Conservation (phyloP, 345 rosid species). For the Zanthoxylum bungeanum region DNA sequence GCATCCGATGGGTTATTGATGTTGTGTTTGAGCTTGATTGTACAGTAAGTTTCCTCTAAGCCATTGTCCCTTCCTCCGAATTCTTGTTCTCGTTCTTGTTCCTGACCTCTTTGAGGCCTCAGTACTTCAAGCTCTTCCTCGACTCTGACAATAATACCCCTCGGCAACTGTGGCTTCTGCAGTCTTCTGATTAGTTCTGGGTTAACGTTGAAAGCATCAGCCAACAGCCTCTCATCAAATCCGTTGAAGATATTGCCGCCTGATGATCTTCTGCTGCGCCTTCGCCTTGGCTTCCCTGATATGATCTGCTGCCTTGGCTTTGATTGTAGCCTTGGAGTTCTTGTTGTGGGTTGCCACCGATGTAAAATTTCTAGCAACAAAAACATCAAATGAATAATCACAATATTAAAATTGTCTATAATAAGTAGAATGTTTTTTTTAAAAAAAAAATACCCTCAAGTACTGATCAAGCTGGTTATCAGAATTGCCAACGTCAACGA, state of each 20-base stretch:
- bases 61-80: background rate
- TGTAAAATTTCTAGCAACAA: constrained; percentile 39
- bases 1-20: constrained; percentile 45
- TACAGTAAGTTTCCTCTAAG: constrained; percentile 22
- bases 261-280: constrained; percentile 3
- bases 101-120: constrained; percentile 12
- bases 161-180: constrained; percentile 33
- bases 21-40: constrained; percentile 41
- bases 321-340: constrained; percentile 5
- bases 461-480: constrained; percentile 47
- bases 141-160: constrained; percentile 55
- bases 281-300: constrained; percentile 5
- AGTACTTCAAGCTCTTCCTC: constrained; percentile 33
- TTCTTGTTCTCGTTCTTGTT: background rate
- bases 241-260: constrained; percentile 43
- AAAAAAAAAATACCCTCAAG: constrained; percentile 33
- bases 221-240: constrained; percentile 32
- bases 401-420: background rate
- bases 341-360: constrained; percentile 45
- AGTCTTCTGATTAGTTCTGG: constrained; percentile 40
- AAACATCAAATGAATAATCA: background rate
- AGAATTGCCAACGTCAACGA: constrained; percentile 30
- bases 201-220: constrained; percentile 45
- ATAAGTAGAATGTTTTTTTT: background rate
- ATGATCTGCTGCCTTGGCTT: constrained; percentile 1